A percentile compares a stretch with the other conserved stretches of the same genome.
Conservation (phyloP, 768 basidiomycete species). For the Inosperma sp. region DNA sequence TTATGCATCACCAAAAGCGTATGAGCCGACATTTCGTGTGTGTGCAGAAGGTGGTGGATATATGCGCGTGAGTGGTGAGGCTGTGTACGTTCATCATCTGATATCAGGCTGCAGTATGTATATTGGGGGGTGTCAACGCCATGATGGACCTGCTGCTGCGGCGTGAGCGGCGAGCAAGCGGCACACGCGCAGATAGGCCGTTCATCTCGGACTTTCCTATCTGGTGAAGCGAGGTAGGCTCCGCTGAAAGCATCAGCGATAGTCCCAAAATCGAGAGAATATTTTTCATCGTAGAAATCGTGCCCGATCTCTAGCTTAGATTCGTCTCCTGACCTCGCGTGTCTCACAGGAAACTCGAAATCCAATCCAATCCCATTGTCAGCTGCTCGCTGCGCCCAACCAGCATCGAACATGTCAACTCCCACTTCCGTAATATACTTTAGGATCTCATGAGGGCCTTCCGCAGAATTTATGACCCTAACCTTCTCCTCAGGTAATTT, state of each 20-base stretch:
- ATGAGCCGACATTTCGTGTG: constrained; percentile 89
- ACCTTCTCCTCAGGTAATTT: constrained; percentile 52
- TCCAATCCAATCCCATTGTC: constrained; percentile 72
- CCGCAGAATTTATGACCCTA: constrained; percentile 53
- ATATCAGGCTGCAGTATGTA: constrained; percentile 7
- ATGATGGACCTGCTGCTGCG: constrained; percentile 38
- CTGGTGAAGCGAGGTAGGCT: neutral
- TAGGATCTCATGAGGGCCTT: constrained; percentile 74
- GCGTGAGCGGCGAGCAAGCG: constrained; percentile 49
- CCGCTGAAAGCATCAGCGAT: constrained; percentile 42
- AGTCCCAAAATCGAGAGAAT: constrained; percentile 56
- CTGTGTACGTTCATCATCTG: constrained; percentile 14
- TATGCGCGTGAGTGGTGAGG: constrained; percentile 55
- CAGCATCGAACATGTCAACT: constrained; percentile 70
- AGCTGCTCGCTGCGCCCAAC: constrained; percentile 67
- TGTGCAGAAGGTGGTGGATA: constrained; percentile 78
- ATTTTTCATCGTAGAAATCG: constrained; percentile 60
- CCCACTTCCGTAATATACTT: constrained; percentile 59
- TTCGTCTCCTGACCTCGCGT: constrained; percentile 15
- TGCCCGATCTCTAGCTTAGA: constrained; percentile 48
- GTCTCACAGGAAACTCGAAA: constrained; percentile 59
- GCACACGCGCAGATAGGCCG: constrained; percentile 43
- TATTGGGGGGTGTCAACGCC: constrained; percentile 37
- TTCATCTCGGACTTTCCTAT: too few species aligned
- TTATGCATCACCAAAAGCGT: constrained; percentile 74